Base-by-base conservation (phyloP, 345 rosid species). In the Eucalyptus leucophloia region DNA sequence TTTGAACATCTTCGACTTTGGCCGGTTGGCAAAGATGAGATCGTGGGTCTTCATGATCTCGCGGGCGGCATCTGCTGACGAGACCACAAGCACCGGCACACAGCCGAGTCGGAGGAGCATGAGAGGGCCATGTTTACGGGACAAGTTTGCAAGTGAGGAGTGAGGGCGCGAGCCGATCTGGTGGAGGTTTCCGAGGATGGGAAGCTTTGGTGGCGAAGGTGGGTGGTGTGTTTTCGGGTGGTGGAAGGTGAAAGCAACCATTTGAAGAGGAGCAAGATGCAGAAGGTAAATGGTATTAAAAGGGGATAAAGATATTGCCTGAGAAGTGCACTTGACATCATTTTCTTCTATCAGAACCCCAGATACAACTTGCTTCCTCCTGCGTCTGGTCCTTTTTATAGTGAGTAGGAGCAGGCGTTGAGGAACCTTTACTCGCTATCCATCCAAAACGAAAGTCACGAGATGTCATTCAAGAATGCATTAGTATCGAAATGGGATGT, bases 171-270 rank as follows among this genome's bases (percentile, higher is more conserved):
- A 42, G 30, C 97, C 96, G 6, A 95, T 86, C 50, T 93, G 94
- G 87, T 93, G 95, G 87, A 96, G 93, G 92, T 95, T 95, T 86
- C 98, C 98, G 15, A 95, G 65, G 51, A 95, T n/a, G 30, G 96
- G 96, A 58, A 95, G 94, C 86, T 89, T 89, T 40, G 92, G 88
- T 28, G 97, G 98, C 8, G 96, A 95, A 9, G 96, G 94, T 9
- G 30, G 49, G 16, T 28, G 81, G 49, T 30, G 42, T 65, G 86
- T 82, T 30, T 56, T 49, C 8, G 15, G 51, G 50, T 47, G 81
- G 30, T 17, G 62, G 88, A 23, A 62, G 17, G 50, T 32, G 81
- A 21, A 49, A n/a, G 49, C 90, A 44, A 37, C 83, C 83, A 77
- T 85, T 44, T 44, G 88, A 89, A 17, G 88, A 58, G n/a, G 32